A percentile compares a stretch with the other conserved stretches of the same genome.
Conservation (phyloP, 2,329 filamentous ascomycete genomes). For the Aspergillus persii region DNA sequence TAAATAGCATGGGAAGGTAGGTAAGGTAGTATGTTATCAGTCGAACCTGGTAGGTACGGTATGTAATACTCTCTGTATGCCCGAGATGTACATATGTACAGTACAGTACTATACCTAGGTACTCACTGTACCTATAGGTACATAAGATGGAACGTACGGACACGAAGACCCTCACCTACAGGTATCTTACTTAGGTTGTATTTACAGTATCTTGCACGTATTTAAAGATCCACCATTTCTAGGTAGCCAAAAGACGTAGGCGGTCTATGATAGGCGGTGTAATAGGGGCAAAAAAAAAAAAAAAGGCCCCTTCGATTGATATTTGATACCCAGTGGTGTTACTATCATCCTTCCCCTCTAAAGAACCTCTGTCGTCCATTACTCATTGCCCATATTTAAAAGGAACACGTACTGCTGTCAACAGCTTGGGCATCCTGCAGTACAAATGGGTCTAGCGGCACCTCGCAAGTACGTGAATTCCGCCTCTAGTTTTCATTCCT, state of each 20-base stretch:
- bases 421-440: not conserved
- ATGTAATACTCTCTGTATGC: not conserved
- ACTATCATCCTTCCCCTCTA: not conserved
- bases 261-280: not conserved
- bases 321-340: not conserved
- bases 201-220: too few species aligned
- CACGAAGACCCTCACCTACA: too few species aligned
- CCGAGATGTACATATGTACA: too few species aligned
- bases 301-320: not conserved
- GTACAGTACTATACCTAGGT: too few species aligned
- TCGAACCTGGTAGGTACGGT: too few species aligned
- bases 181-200: too few species aligned
- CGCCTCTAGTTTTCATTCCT: not conserved
- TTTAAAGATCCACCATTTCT: not conserved
- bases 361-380: not conserved
- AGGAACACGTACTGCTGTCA: not conserved
- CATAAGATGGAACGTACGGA: too few species aligned
- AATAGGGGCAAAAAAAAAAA: not conserved
- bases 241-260: not conserved
- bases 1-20: not conserved
- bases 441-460: slow-evolving; percentile 65
- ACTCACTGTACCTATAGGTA: too few species aligned
- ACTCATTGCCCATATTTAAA: too few species aligned
- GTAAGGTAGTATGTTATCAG: too few species aligned
- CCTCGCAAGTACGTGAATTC: slow-evolving; percentile 60